Base-by-base conservation (phyloP, 495 filamentous ascomycete genomes). In the Melanomma pulvis-pyrius region DNA sequence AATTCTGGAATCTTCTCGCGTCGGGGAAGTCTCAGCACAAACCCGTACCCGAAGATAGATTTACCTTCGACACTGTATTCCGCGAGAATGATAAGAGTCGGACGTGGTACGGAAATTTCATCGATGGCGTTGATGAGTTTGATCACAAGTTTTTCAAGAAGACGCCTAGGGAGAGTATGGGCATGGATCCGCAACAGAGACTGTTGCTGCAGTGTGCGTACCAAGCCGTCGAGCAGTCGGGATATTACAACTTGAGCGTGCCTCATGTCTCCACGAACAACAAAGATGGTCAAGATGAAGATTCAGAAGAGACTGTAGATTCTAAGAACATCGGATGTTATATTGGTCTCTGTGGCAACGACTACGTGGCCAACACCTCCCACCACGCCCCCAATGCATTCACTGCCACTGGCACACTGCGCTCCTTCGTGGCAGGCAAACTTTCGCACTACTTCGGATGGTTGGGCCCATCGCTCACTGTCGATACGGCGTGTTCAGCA, bases 1-100 rank as follows among this genome's bases (percentile, higher is more conserved):
- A 83, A 25, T 82, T 82, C 57, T 82, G 78, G 78, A 32, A 79
- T 0, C 50, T 82, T 2, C 64, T 83, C 0, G 71, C 69, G 21
- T 52, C 70, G 0, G 82, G 78, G 1, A 52, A 80, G 51, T 82
- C 80, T 0, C 79, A 82, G 57, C 80, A 83, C 29, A 49, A 57
- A 4, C 74, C 76, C 52, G 70, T 84, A 22, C 73, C 79, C 0
- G 28, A 55, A 0, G 74, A 78, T 0, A 78, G 81, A 17, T 77
- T 81, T 54, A n/a, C 47, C 1, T 67, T 79, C 29, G 74, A 80
- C 0, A 79, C 74, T 0, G 54, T 58, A 0, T 81, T 48, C 21
- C 44, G 58, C 13, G 19, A 58, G 26, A 48, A 22, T 19, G 75
- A 78, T 17, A 61, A 72, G 0, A 73, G 73, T 0, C 59, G 76